These are phyloP conservation scores for Pugionium cornutum DNA, from an alignment of 345 rosid genomes.

Conservation along the genomic window DNA sequence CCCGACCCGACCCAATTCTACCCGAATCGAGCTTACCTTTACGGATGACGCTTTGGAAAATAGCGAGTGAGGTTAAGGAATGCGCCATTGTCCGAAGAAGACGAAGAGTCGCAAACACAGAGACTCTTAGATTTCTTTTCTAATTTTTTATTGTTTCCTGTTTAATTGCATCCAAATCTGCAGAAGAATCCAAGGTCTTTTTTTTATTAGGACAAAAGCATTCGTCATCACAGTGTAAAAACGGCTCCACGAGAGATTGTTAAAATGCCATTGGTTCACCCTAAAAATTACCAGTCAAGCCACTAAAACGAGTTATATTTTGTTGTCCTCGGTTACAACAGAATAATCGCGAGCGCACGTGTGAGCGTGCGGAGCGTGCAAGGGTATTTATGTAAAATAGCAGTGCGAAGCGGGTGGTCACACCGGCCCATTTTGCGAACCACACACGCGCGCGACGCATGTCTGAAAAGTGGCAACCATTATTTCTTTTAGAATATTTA, in stretches of 20 bases:
- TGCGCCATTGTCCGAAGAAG: constrained; percentile 43
- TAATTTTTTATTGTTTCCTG: constrained; percentile 5
- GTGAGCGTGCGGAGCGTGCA: constrained; percentile 16
- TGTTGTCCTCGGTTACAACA: constrained; percentile 24
- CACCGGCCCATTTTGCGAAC: background rate
- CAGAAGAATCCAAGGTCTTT: constrained; percentile 38
- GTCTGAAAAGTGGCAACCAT: constrained; percentile 22
- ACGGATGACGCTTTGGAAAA: constrained; percentile 41
- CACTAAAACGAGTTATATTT: background rate
- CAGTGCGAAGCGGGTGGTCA: background rate
- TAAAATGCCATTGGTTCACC: constrained; percentile 15
- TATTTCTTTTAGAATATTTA: background rate
- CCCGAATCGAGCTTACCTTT: constrained; percentile 32
- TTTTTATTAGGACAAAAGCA: constrained; percentile 1
- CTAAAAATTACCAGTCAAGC: constrained; percentile 1
- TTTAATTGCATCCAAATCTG: constrained; percentile 23
- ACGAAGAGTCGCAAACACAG: constrained; percentile 36
- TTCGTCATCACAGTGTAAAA: constrained; percentile 22
- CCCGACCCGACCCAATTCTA: constrained; percentile 3
- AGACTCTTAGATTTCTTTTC: constrained; percentile 1
- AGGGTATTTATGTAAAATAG: constrained; percentile 23
- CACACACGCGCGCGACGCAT: constrained; percentile 18
- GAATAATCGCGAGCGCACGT: constrained; percentile 26
- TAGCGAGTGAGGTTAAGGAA: constrained; percentile 40
- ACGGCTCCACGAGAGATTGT: background rate